Conservation (phyloP, 2,329 filamentous ascomycete genomes). For the Penicillium sp. region DNA sequence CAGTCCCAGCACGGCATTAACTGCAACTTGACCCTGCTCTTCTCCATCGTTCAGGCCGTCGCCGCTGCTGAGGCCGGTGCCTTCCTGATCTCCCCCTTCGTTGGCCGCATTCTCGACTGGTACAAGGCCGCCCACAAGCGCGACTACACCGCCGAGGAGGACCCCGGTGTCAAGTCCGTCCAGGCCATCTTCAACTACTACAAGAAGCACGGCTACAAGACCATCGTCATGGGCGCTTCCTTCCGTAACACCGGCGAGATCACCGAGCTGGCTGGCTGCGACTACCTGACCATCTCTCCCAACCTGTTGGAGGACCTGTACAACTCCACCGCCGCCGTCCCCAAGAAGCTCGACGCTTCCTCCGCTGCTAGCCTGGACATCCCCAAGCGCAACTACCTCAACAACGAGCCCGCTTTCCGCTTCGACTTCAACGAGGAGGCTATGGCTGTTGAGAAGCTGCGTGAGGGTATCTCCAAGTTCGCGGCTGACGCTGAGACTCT, state of each 20-base stretch:
- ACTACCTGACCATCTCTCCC: slow-evolving; percentile 99
- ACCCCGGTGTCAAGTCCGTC: slow-evolving; percentile 95
- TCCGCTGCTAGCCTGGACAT: slow-evolving; percentile 71
- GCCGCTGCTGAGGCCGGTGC: slow-evolving; percentile 92
- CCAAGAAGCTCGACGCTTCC: slow-evolving; percentile 86
- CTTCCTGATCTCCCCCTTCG: slow-evolving; percentile 98
- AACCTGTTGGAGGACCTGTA: slow-evolving; percentile 91
- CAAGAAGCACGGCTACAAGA: slow-evolving; percentile 99
- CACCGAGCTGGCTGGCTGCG: slow-evolving; percentile 95
- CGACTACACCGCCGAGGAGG: slow-evolving; percentile 85
- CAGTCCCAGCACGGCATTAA: slow-evolving; percentile 96
- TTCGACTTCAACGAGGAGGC: slow-evolving; percentile 99
- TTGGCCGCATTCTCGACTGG: slow-evolving; percentile 99
- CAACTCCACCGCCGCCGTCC: slow-evolving; percentile 78
- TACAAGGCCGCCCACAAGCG: slow-evolving; percentile 96
- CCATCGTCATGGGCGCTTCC: slow-evolving; percentile 98
- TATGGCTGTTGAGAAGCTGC: slow-evolving; percentile 99
- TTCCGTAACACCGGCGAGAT: slow-evolving; percentile 97
- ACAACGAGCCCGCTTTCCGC: slow-evolving; percentile 87
- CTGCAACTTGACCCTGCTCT: slow-evolving; percentile 99
- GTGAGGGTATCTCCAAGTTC: slow-evolving; percentile 99
- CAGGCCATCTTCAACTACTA: slow-evolving; percentile 99
- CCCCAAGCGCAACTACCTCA: slow-evolving; percentile 87
- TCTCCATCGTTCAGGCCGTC: slow-evolving; percentile 92
- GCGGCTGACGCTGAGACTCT: slow-evolving; percentile 92